Evolutionary conservation across 331 rosid genomes (phyloP).

Genomic region (Pyracantha coccinea): DNA sequence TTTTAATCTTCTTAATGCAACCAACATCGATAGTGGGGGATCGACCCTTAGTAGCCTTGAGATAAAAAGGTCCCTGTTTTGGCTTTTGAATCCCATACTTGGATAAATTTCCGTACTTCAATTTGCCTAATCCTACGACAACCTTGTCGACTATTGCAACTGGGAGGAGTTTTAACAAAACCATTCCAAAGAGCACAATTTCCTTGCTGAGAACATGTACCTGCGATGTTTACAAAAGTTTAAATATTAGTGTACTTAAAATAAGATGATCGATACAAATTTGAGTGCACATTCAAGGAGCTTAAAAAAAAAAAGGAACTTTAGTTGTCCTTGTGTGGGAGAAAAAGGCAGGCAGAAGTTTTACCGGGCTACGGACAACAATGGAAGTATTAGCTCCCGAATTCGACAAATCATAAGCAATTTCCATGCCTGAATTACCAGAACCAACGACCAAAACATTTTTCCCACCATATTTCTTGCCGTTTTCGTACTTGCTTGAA

Average conservation of each 20-base stretch:
- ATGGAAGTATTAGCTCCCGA: slow-evolving; percentile 46
- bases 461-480: slow-evolving; percentile 25
- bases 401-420: slow-evolving; percentile 47
- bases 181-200: slow-evolving; percentile 45
- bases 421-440: slow-evolving; percentile 69
- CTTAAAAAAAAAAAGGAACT: neutral
- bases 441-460: slow-evolving; percentile 38
- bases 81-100: slow-evolving; percentile 32
- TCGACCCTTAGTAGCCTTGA: slow-evolving; percentile 33
- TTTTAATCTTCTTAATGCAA: slow-evolving; percentile 32
- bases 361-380: slow-evolving; percentile 35
- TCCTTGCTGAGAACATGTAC: slow-evolving; percentile 39
- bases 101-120: slow-evolving; percentile 37
- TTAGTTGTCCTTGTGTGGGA: neutral
- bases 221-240: slow-evolving; percentile 9
- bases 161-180: slow-evolving; percentile 22
- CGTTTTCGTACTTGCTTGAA: slow-evolving; percentile 32
- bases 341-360: too few species aligned
- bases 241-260: neutral
- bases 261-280: neutral
- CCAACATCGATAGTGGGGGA: slow-evolving; percentile 61
- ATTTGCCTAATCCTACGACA: neutral
- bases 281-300: neutral
- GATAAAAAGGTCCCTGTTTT: slow-evolving; percentile 33
- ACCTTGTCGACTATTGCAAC: neutral